Evolutionary conservation across 2,329 filamentous ascomycete species (phyloP).

Genomic region (Exophiala viscosa): DNA sequence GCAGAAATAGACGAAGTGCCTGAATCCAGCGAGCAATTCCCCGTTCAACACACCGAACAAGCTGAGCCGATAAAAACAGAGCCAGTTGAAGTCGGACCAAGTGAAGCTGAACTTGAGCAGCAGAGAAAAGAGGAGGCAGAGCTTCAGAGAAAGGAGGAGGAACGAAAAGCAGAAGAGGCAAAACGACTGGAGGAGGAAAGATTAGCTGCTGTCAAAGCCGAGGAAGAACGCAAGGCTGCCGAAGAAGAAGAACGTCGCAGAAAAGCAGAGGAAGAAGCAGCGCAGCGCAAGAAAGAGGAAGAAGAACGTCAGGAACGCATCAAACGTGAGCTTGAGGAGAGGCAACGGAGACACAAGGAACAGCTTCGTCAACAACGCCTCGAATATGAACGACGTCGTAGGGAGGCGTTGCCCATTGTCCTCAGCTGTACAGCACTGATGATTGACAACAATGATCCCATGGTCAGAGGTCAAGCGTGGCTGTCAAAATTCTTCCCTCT

Average conservation of each 20-base stretch:
- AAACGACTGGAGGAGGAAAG: slow-evolving; percentile 23
- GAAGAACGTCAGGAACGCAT: slow-evolving; percentile 43
- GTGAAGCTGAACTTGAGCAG: slow-evolving; percentile 14
- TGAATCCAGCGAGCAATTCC: slow-evolving; percentile 6
- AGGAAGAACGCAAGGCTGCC: slow-evolving; percentile 39
- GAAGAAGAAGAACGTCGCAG: slow-evolving; percentile 34
- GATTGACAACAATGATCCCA: slow-evolving; percentile 41
- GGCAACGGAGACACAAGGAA: slow-evolving; percentile 42
- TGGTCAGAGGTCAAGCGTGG: slow-evolving; percentile 42
- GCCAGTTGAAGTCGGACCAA: slow-evolving; percentile 20
- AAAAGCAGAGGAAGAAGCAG: slow-evolving; percentile 41
- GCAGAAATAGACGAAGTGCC: not conserved
- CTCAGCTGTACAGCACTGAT: slow-evolving; percentile 45
- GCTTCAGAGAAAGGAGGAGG: slow-evolving; percentile 12
- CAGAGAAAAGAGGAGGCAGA: slow-evolving; percentile 20
- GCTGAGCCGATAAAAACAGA: slow-evolving; percentile 25
- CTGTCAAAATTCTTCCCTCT: slow-evolving; percentile 46
- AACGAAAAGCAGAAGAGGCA: slow-evolving; percentile 21
- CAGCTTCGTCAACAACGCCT: slow-evolving; percentile 39
- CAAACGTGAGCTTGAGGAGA: slow-evolving; percentile 36
- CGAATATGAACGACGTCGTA: slow-evolving; percentile 44
- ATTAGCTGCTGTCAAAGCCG: slow-evolving; percentile 30
- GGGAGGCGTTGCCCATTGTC: slow-evolving; percentile 44
- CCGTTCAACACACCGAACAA: slow-evolving; percentile 25
- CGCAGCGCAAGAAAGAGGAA: slow-evolving; percentile 41